Base-by-base conservation (phyloP, 2,329 filamentous ascomycete species). In the Zelopaecilomyces penicillatus region DNA sequence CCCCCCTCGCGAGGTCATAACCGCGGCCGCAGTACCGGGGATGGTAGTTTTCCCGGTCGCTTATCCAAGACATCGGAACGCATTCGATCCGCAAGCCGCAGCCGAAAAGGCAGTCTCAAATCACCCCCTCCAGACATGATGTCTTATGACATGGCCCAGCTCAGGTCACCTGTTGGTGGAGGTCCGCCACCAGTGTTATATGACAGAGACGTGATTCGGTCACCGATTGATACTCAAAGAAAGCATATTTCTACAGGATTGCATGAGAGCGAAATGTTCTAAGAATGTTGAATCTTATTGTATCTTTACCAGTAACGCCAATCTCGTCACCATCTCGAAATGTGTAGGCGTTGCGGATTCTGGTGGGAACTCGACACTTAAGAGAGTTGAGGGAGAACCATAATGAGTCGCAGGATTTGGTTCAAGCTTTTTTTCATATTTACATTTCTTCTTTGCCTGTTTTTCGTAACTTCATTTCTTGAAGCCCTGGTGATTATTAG, bases 1-100 rank as follows among this genome's bases (percentile, higher is more conserved):
- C 72, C 69, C 4, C 70, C 67, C 10, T 61, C 56, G 19, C 65
- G 61, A 47, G 66, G 69, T 19, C 78, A 82, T 56, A 70, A 60
- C 52, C 76, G 80, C 28, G 77, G 78, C 7, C 72, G 76, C 41
- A 82, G 77, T 60, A 70, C 62, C 48, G 70, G 67, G 30, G 74
- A 78, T 41, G 69, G 66, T 50, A 70, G 70, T 57, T 66, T 81
- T 47, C 67, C 74, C 2, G 70, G 71, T 3, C 75, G 77, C 30
- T 62, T 80, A 50, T 71, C 69, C 47, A 76, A 78, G 39, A 76
- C 75, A 0, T 78, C 77, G 0, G 78, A 82, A 53, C 72, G 76
- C 39, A 72, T 82, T 55, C 73, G 78, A 19, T 81, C 77, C 4
- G 77, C 67, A 2, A 81, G 77, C 58, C 74, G 78, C 11, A 72